phyloP scores from a whole-genome alignment of 192 early-diverging fungal genomes.

The Rhizoclosmatium globosum region DNA sequence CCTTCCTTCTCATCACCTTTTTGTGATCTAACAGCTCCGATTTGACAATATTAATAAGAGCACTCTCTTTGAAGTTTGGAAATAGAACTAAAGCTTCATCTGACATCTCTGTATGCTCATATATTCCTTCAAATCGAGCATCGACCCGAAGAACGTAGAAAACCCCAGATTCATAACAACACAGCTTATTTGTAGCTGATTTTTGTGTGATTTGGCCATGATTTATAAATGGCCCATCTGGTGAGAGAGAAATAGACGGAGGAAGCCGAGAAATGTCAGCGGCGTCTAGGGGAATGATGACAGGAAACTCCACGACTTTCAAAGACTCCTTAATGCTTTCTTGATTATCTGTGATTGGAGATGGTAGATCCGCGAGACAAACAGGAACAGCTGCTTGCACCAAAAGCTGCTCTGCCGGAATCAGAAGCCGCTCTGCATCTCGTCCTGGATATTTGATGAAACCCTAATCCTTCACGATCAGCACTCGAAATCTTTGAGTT shows the following conservation, averaged over 20 bases:
- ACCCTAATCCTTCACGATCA: background rate
- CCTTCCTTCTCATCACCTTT: background rate
- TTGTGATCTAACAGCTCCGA: background rate
- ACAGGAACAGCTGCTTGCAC: background rate
- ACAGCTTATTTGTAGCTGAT: background rate
- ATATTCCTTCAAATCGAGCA: background rate
- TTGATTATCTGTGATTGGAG: background rate
- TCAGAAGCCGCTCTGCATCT: background rate
- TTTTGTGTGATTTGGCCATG: background rate
- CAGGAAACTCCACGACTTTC: background rate
- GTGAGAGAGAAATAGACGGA: background rate
- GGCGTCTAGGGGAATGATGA: background rate
- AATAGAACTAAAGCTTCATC: background rate
- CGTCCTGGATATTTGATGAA: background rate
- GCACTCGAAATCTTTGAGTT: no score
- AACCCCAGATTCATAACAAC: background rate
- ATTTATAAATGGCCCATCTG: background rate
- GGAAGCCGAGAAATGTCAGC: background rate
- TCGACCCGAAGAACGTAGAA: background rate
- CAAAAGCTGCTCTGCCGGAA: background rate
- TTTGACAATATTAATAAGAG: background rate
- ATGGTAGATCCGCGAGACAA: background rate
- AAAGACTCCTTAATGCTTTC: background rate
- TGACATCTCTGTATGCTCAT: background rate
- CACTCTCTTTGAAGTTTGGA: background rate